phyloP scores from a whole-genome alignment of 108 stramenopile species.

The Conticribra weissflogii region DNA sequence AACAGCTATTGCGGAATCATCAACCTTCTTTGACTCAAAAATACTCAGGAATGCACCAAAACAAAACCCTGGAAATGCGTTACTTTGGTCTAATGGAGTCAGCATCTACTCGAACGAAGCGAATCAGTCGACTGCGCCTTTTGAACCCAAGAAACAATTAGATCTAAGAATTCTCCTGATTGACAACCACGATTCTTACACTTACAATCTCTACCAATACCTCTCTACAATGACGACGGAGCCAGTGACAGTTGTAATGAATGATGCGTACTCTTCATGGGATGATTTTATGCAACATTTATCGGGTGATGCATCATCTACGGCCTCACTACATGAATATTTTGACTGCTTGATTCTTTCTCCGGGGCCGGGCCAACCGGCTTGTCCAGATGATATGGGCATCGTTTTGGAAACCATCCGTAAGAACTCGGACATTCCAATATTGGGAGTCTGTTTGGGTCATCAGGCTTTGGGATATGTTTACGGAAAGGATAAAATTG shows the following conservation, averaged over 20 bases:
- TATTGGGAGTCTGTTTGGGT: conserved; percentile 94
- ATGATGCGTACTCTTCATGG: conserved; percentile 65
- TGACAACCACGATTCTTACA: conserved; percentile 97
- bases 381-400: conserved; percentile 70
- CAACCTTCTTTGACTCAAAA: no score
- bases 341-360: conserved; percentile 85
- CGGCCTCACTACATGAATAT: conserved; percentile 3
- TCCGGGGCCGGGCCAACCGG: conserved; percentile 91
- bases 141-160: conserved; percentile 30
- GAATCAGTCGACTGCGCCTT: neutral
- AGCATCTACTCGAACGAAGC: neutral
- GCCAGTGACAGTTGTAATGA: conserved; percentile 83
- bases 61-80: no score
- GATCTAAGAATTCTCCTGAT: conserved; percentile 81
- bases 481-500: conserved; percentile 65
- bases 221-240: conserved; percentile 68
- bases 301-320: neutral
- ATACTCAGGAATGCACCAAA: no score
- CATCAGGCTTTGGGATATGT: conserved; percentile 88
- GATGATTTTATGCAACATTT: conserved; percentile 31
- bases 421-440: conserved; percentile 62
- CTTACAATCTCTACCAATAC: conserved; percentile 93
- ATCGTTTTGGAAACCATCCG: conserved; percentile 61
- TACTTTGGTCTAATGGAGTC: no score
- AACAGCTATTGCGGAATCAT: no score